These are phyloP conservation scores for Pseudocercospora fijiensis DNA, from an alignment of 2,329 filamentous ascomycete genomes.

Conservation along the genomic window DNA sequence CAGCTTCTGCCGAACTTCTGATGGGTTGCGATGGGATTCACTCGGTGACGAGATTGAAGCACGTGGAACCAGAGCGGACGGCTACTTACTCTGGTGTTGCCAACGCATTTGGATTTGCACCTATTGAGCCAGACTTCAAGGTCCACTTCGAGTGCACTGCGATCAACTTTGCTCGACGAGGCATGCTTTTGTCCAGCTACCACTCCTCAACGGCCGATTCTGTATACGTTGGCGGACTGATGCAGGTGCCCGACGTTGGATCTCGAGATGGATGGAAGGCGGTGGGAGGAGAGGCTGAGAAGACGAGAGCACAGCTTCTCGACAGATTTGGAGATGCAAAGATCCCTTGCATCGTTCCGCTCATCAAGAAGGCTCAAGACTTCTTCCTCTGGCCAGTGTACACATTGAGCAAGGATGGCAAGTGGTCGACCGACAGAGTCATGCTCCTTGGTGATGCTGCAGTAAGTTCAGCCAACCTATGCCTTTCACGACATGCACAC, in stretches of 20 bases:
- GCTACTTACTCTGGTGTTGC: constrained; percentile 47
- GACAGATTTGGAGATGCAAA: constrained; percentile 44
- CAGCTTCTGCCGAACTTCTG: constrained; percentile 37
- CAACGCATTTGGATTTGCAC: constrained; percentile 49
- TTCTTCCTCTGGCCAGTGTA: constrained; percentile 50
- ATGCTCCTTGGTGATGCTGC: constrained; percentile 50
- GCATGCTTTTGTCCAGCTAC: constrained; percentile 48
- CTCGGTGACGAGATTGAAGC: constrained; percentile 45
- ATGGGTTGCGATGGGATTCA: constrained; percentile 43
- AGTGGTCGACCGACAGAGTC: constrained; percentile 46
- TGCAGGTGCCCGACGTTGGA: constrained; percentile 46
- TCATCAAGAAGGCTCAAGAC: constrained; percentile 46
- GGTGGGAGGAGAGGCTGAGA: constrained; percentile 45
- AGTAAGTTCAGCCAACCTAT: constrained; percentile 28
- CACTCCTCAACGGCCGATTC: constrained; percentile 40
- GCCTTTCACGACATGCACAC: not conserved
- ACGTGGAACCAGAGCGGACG: constrained; percentile 47
- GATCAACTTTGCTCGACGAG: constrained; percentile 49
- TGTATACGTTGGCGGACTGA: constrained; percentile 48
- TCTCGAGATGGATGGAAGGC: constrained; percentile 50
- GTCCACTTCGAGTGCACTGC: constrained; percentile 45
- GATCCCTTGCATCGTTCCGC: constrained; percentile 39
- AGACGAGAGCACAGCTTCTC: constrained; percentile 44
- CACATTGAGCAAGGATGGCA: constrained; percentile 45
- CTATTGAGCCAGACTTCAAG: constrained; percentile 39